These are phyloP conservation scores for Andalucia godoyi DNA, from an alignment of 78 protist species.

Conservation along the genomic window DNA sequence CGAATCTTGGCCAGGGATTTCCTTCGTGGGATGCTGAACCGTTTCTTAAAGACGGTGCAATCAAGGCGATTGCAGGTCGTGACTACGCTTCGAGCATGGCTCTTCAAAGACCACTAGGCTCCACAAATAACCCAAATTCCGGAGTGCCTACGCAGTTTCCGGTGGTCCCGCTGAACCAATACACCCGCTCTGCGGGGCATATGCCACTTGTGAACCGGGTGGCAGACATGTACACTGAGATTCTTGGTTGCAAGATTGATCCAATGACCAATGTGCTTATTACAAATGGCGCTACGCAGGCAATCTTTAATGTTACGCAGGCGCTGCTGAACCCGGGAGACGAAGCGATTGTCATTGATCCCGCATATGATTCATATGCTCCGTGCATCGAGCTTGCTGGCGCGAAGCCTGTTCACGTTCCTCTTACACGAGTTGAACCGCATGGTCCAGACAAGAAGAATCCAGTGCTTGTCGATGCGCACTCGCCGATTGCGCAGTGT, in stretches of 20 bases:
- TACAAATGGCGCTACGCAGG: constrained; percentile 13
- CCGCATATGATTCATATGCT: constrained; percentile 48
- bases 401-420: neutral
- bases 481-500: no score
- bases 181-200: constrained; percentile 39
- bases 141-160: no score
- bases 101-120: no score
- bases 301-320: neutral
- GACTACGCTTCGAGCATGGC: no score
- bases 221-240: no score
- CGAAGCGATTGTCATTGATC: constrained; percentile 74
- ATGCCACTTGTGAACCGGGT: constrained; percentile 25
- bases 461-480: no score
- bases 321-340: constrained; percentile 58
- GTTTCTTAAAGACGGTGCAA: neutral
- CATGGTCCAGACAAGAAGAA: no score
- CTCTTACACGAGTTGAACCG: no score
- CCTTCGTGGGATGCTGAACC: constrained; percentile 3
- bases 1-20: constrained; percentile 36
- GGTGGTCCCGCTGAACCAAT: constrained; percentile 23
- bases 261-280: constrained; percentile 1
- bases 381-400: constrained; percentile 12
- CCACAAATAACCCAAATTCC: no score
- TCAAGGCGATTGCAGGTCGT: neutral
- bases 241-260: no score